Evolutionary conservation across 1,284 basidiomycete genomes (phyloP), one percentile per base, ranked within the genome.

Genomic region (Ustilago xerochloae): DNA sequence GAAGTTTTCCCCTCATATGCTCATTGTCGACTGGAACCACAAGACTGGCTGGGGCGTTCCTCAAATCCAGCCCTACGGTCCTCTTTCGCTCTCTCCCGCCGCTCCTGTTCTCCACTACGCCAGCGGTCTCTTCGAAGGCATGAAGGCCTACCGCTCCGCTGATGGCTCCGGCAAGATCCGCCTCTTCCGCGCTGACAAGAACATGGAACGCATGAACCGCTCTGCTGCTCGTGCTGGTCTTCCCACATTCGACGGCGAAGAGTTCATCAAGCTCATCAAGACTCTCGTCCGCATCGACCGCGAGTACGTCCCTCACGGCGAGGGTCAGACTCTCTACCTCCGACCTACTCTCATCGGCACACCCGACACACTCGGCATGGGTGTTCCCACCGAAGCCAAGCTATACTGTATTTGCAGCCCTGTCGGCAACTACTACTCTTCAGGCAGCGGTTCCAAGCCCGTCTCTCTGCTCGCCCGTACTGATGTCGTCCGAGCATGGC

Each of bases 1-100:
- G 55, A 87, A 86, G 10, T 88, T 88, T 73, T 93, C 93, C 26
- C 93, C 96, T 84, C 94, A 97, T 85, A 97, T 97, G 94, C 86
- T 97, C 46, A 89, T 88, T 41, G 89, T 95, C 72, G 90, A 90
- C n/a, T 97, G 93, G 94, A 87, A 88, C 57, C 85, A 87, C 20
- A 80, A 86, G 15, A 86, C 86, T 18, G 94, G 94, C 8, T 97
- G 94, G 94, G 90, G 89, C 18, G 85, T 87, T 5, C 94, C 94
- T 7, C 87, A 89, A 78, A 96, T 97, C 78, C 87, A 89, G 79
- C 93, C 93, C 52, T 96, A 73, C 43, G 74, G 70, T 4, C 70
- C 67, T 2, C 67, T 78, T n/a, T 51, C 61, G 38, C 62, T 77
- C 41, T 67, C 63, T 4, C 75, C 75, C 16, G 71, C 75, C 32